Evolutionary conservation across 345 rosid species (phyloP).

Genomic region (Gossypium arboreum): DNA sequence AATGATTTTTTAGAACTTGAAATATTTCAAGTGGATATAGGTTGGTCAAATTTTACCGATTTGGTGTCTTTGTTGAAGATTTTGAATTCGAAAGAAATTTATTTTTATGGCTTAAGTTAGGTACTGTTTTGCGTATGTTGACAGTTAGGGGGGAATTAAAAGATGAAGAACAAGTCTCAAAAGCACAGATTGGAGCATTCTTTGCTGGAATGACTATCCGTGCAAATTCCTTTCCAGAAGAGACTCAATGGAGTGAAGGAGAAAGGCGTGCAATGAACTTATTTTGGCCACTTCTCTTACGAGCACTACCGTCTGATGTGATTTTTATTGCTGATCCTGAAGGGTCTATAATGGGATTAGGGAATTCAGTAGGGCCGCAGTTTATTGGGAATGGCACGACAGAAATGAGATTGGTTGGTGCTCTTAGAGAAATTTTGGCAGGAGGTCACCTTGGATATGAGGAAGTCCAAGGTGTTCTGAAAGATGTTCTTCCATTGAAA

Average conservation of each 20-base stretch:
- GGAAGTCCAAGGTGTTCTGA: slow-evolving; percentile 80
- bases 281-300: slow-evolving; percentile 78
- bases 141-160: slow-evolving; percentile 73
- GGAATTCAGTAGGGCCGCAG: slow-evolving; percentile 70
- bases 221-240: slow-evolving; percentile 85
- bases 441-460: slow-evolving; percentile 96
- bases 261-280: slow-evolving; percentile 68
- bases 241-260: slow-evolving; percentile 97
- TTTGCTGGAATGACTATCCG: slow-evolving; percentile 95
- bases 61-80: background rate
- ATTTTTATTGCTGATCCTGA: slow-evolving; percentile 95
- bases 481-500: slow-evolving; percentile 76
- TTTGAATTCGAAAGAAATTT: background rate
- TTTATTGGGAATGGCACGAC: slow-evolving; percentile 58
- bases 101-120: background rate
- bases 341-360: slow-evolving; percentile 76
- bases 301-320: slow-evolving; percentile 77
- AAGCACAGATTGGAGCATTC: slow-evolving; percentile 93
- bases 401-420: slow-evolving; percentile 98
- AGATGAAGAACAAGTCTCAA: slow-evolving; percentile 75
- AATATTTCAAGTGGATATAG: background rate
- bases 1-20: background rate
- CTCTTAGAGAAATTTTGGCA: slow-evolving; percentile 84
- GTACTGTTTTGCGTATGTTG: slow-evolving; percentile 15
- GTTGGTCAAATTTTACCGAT: background rate